Evolutionary conservation across 768 basidiomycete genomes (phyloP), one percentile per base, ranked within the genome.

Genomic region (Nidula microcarpa): DNA sequence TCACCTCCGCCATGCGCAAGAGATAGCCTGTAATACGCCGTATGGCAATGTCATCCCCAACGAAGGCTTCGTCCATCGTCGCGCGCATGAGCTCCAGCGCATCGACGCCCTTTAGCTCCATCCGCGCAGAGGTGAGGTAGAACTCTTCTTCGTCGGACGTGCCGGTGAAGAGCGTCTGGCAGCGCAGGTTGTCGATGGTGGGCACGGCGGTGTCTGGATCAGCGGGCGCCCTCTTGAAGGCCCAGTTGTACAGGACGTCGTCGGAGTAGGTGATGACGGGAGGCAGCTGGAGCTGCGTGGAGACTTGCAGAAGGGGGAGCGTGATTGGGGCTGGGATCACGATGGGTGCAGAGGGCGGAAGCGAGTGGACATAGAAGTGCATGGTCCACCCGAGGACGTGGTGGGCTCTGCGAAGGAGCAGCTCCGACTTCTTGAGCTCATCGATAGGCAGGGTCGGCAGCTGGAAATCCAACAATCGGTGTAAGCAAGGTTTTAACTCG

Each of bases 181-280:
- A 80, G 43, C 79, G 78, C 49, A 94, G 74, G 61, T 91, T 86
- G 51, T 84, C 70, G 5, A 80, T 67, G 33, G 79, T 72, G 1
- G 77, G 82, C 69, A 71, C 14, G 70, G 74, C 63, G 59, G 53
- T 69, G 65, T 54, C 59, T 58, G 33, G 61, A 33, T 59, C 17
- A 47, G 47, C 55, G 57, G 65, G 33, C 51, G 75, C 53, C 61
- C 75, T 70, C 34, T 53, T 68, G 50, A 66, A 74, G 55, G 63
- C 50, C 86, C 88, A 91, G 65, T 96, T 96, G 71, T 94, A 97
- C 30, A 97, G 79, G 6, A 97, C 94, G 32, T 87, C 87, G 65
- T 96, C 94, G 8, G 94, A 87, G 65, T 94, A 97, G 3, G 94
- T 97, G 53, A 94, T 76, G 39, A 96, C 75, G 0, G 95, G 93